Base-by-base conservation (phyloP, 768 basidiomycete species). In the Lenzites betulinus region DNA sequence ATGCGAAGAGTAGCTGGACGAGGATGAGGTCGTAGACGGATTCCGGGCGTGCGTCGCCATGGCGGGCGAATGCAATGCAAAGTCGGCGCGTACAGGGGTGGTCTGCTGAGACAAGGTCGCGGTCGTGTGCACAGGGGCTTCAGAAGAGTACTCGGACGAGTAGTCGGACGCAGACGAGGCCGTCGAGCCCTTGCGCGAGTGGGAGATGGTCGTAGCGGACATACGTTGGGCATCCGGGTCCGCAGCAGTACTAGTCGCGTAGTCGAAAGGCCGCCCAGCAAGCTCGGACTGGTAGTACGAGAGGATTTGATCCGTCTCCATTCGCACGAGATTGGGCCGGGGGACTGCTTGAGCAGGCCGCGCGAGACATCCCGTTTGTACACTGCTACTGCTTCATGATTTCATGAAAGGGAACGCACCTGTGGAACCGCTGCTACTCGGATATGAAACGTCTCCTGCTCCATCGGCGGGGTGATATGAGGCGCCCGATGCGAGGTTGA, bases 231-330 rank as follows among this genome's bases (percentile, higher is more conserved):
- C 68, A 38, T 46, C 41, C 20, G 46, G 55, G 44, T 44, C 36
- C 50, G 51, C 51, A 66, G 63, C 63, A 42, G n/a, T n/a, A n/a
- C n/a, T n/a, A n/a, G 58, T 53, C 33, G 65, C 42, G 58, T 65
- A 60, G 64, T 58, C 56, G 12, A 49, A 74, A 7, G 70, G 64
- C 52, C 72, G 72, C 23, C 67, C 70, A 62, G 84, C 79, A 57
- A 81, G 74, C 58, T 82, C 74, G 8, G 85, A 84, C 67, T 84
- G 79, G 74, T 85, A 86, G 69, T 84, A 82, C 20, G 80, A 80
- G 52, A 82, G 69, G 62, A 81, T 79, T 48, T 73, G 70, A 49
- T 81, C 79, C 30, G 78, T 75, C 46, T 82, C 80, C 52, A 67
- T 69, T 41, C 74, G 72, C 9, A 65, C 60, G 23, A 67, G 33